Conservation (phyloP, 164 flowering plant species). For the Brasenia schreberi region DNA sequence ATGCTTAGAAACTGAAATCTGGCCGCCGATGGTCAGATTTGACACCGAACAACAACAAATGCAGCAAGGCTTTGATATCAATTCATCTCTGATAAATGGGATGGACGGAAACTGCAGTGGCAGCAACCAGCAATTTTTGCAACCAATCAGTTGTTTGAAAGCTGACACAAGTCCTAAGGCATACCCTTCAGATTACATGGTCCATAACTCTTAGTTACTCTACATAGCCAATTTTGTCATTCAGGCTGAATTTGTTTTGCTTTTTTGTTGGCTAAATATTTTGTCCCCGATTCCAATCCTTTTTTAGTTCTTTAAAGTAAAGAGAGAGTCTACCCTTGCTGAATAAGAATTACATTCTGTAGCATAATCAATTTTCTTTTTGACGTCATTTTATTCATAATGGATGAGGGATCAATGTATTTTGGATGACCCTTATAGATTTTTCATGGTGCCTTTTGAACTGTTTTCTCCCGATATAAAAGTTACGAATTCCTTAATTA, state of each 20-base stretch:
- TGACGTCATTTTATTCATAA: too few relatives aligned
- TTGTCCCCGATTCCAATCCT: not conserved
- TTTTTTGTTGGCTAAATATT: not conserved
- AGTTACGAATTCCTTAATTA: not conserved
- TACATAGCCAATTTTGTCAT: not conserved
- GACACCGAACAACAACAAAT: not conserved
- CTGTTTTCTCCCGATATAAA: not conserved
- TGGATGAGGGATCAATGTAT: not conserved
- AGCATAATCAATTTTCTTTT: not conserved
- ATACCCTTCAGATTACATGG: too few relatives aligned
- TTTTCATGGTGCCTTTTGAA: not conserved
- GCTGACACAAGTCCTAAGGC: not conserved
- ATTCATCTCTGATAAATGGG: not conserved
- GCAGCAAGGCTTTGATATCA: not conserved
- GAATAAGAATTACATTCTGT: not conserved
- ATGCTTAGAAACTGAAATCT: not conserved
- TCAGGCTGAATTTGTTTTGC: not conserved
- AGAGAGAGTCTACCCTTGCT: not conserved
- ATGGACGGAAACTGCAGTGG: not conserved
- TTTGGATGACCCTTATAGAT: not conserved
- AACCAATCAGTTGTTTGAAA: not conserved
- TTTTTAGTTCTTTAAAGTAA: not conserved
- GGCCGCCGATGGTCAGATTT: not conserved
- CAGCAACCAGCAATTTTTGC: not conserved
- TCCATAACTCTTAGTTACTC: not conserved